Evolutionary conservation across 192 early-diverging fungal genomes (phyloP), one percentile per base, ranked within the genome.

Genomic region (Coemansia sp.): DNA sequence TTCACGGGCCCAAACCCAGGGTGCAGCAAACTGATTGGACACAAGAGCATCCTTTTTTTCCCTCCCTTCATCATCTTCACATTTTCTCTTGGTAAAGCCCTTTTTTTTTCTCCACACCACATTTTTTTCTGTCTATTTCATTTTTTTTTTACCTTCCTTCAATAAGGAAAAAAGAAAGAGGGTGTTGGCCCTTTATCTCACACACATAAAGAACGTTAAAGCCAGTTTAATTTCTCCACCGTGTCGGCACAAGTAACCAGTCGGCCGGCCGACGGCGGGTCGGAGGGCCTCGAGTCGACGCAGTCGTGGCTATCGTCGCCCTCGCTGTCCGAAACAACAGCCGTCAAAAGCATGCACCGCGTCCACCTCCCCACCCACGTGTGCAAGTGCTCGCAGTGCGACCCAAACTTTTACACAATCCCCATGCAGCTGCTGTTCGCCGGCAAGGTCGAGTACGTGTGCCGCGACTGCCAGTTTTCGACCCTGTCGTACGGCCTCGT

Each of bases 331-430:
- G 18, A 57, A 42, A 22, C 64, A 62, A 11, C 58, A 50, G 19
- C 49, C 56, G 30, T 46, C 21, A 24, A 44, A 33, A n/a, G n/a
- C n/a, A n/a, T n/a, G n/a, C n/a, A n/a, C n/a, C n/a, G n/a, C n/a
- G n/a, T n/a, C n/a, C 77, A 56, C 16, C 56, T 30, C 40, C 48
- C 33, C 22, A 10, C 43, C 45, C 27, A 30, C 38, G 30, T 52
- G 19, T 79, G 76, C 50, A 65, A 68, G 23, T 79, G 76, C 63
- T 79, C 76, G 44, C 76, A 79, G 52, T 79, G 76, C 56, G 69
- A 79, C 58, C 76, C 66, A 45, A 77, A 67, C 77, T 78, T 49
- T 57, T 77, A 68, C 56, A 71, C 61, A 38, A 56, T 61, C 42
- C 73, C 64, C 27, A 52, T 66, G 53, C 65, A 69, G 30, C 38